Base-by-base conservation (phyloP, 1,284 basidiomycete genomes). In the Agaricales sp. region DNA sequence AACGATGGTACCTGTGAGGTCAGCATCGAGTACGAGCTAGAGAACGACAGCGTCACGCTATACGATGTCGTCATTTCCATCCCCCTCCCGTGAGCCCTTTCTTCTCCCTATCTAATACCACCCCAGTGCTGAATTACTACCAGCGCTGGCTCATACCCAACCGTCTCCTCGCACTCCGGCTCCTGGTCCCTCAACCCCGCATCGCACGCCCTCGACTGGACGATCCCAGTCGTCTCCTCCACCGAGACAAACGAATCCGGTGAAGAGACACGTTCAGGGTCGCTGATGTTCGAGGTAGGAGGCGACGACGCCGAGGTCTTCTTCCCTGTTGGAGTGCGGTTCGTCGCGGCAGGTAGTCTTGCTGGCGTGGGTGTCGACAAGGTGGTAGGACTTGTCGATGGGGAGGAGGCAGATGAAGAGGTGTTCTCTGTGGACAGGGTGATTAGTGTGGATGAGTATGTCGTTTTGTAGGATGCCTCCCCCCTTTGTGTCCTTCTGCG, bases 21-120 rank as follows among this genome's bases (percentile, higher is more conserved):
- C 50, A 95, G 88, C 63, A 90, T 98, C 58, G 95, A 98, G 66
- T 99, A 96, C 64, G 93, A 98, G 64, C 84, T 98, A 45, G 92
- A 95, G 63, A 87, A 92, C 52, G 80, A 85, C 55, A 79, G 78
- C 52, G 67, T 95, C 50, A 77, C 80, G 0, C 72, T 98, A 2
- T 80, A 88, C 60, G 90, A 96, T 61, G 78, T 95, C 25, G 76
- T 84, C 57, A 91, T 98, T 54, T 84, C 87, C 48, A 94, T 98
- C 56, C 94, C 95, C 21, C 78, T 98, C 45, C 92, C 93, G 78
- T 91, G 66, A 62, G 86, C 77, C 30, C 26, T 47, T 52, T 50
- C 48, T 50, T 25, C n/a, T 12, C 38, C 43, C 35, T 25, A 49
- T 38, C 41, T 35, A 26, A 24, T 23, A 19, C 8, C 18, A 25